These are phyloP conservation scores for Metschnikowia reukaufii DNA, from an alignment of 805 yeast genomes.

Conservation along the genomic window DNA sequence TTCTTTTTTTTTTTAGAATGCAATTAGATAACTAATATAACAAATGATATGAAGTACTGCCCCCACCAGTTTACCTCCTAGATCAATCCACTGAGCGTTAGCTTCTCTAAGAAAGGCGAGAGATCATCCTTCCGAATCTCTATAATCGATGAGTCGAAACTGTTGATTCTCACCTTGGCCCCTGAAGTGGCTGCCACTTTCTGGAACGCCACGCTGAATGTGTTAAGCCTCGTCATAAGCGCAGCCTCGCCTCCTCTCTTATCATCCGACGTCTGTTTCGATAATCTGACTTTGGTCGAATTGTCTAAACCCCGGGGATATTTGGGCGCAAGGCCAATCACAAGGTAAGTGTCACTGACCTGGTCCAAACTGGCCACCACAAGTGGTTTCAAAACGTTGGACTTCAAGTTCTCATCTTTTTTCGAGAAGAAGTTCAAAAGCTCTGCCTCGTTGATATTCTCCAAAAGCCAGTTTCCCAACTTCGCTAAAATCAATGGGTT, in stretches of 20 bases:
- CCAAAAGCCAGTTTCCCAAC: conserved; percentile 88
- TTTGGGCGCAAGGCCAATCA: conserved; percentile 86
- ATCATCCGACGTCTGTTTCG: conserved; percentile 22
- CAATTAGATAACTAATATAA: not conserved
- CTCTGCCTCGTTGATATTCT: conserved; percentile 81
- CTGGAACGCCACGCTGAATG: conserved; percentile 90
- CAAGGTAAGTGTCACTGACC: conserved; percentile 73
- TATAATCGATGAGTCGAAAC: conserved; percentile 91
- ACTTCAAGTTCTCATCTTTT: conserved; percentile 30
- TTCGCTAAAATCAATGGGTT: conserved; percentile 86
- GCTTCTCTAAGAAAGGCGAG: conserved; percentile 78
- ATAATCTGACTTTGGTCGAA: conserved; percentile 34
- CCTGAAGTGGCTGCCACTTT: conserved; percentile 80
- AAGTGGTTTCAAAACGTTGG: conserved; percentile 60
- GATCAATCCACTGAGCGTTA: conserved; percentile 67
- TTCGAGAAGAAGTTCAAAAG: conserved; percentile 26
- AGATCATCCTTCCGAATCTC: conserved; percentile 88
- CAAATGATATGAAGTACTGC: not conserved
- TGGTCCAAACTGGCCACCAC: conserved; percentile 83
- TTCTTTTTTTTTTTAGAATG: not conserved
- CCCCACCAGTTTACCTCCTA: conserved; percentile 12
- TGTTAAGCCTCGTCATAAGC: conserved; percentile 57
- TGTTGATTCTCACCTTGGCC: conserved; percentile 87
- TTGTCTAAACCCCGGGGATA: conserved; percentile 53
- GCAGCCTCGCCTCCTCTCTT: conserved; percentile 29